Base-by-base conservation (phyloP, 179 eudicot species). In the Nepenthes alata region DNA sequence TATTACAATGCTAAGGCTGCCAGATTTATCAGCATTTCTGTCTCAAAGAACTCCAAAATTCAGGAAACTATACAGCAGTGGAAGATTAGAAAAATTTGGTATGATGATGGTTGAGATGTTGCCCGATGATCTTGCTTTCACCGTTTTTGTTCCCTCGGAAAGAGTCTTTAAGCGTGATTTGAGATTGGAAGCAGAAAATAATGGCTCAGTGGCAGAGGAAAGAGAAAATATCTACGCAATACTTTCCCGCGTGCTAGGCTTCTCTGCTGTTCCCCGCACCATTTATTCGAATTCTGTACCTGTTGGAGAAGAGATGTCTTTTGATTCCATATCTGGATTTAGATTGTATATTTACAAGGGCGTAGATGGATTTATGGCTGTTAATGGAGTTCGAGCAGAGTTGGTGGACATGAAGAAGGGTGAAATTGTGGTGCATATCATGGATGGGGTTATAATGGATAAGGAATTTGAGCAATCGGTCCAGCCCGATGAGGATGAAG, bases 401-500 rank as follows among this genome's bases (percentile, higher is more conserved):
- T 53, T 11, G 56, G 77, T 86, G 59, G 84, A 76, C 74, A 10
- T 81, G 39, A 67, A 62, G 67, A 75, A 66, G 62, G 85, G 85
- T 51, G 76, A 83, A 60, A 48, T 83, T 34, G 77, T 84, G 53
- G 84, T 89, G 47, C 88, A 89, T 78, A 8, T 87, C 5, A 89
- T 89, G 88, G 80, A 89, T 78, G 95, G 96, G 55, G 96, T 81
- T 10, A 71, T 91, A 38, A 86, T 89, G 98, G 96, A 89, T 78
- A 75, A 89, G 11, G 93, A 81, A 50, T 91, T 91, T 70, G 80
- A 78, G 71, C 79, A 79, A 15, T 86, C 96, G 0, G 75, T 89
- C 68, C 60, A 35, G 70, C 76, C 81, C 38, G 75, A 73, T 59
- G 68, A 69, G 1, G 74, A 67, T 13, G 2, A 52, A 52, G 2